phyloP scores from a whole-genome alignment of 176 grass and related monocot genomes.

The Rhynchospora pubera region DNA sequence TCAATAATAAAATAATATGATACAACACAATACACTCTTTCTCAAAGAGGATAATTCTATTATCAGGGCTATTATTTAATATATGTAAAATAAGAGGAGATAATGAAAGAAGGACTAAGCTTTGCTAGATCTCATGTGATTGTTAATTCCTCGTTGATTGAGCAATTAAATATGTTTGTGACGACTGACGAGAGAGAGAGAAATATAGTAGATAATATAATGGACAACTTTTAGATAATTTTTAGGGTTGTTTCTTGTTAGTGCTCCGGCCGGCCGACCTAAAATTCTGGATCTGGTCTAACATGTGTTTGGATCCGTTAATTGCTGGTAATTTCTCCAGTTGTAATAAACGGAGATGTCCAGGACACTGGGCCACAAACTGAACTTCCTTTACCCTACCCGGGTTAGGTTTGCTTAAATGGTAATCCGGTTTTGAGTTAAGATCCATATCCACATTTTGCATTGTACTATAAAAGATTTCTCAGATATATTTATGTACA shows the following conservation, averaged over 20 bases:
- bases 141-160: neutral
- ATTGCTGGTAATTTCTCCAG: neutral
- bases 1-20: no score
- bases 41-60: neutral
- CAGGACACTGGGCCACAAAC: neutral
- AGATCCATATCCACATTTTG: neutral
- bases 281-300: slow-evolving; percentile 19
- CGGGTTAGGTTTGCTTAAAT: neutral
- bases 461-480: neutral
- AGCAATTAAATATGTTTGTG: neutral
- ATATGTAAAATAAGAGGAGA: neutral
- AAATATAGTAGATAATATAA: neutral
- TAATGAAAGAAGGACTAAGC: neutral
- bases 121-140: neutral
- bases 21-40: no score
- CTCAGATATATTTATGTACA: neutral
- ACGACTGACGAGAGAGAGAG: no score
- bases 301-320: neutral
- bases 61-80: neutral
- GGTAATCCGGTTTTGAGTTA: neutral
- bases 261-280: neutral
- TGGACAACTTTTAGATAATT: neutral
- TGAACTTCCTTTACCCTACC: no score
- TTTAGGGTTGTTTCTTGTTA: neutral
- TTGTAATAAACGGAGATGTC: neutral